A percentile compares a stretch with the other conserved stretches of the same genome.
These are phyloP conservation scores for Diplocarpon rosae DNA, from an alignment of 2,329 filamentous ascomycete genomes.

Conservation along the genomic window DNA sequence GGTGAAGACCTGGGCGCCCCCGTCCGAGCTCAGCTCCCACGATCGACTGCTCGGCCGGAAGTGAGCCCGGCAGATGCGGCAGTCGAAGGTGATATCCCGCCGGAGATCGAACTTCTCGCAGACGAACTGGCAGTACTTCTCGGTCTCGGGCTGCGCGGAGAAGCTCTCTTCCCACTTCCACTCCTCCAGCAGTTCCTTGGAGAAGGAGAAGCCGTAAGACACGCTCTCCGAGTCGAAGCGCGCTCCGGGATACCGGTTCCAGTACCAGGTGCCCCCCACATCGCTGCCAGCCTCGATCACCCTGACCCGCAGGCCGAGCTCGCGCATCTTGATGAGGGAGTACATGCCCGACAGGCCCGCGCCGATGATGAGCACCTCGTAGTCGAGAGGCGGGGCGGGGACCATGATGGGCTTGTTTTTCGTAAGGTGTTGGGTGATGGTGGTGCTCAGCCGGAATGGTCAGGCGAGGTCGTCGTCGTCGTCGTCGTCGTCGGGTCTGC, in stretches of 20 bases:
- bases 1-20: constrained; percentile 7
- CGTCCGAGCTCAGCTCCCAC: constrained; percentile 15
- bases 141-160: constrained; percentile 41
- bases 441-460: too few species aligned
- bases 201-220: constrained; percentile 31
- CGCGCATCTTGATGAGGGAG: constrained; percentile 32
- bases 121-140: constrained; percentile 47
- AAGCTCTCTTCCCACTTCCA: constrained; percentile 35
- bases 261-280: constrained; percentile 41
- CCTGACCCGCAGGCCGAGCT: constrained; percentile 36
- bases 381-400: constrained; percentile 26
- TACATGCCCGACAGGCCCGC: constrained; percentile 29
- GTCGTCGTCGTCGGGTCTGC: too few species aligned
- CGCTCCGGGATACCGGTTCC: constrained; percentile 29
- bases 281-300: constrained; percentile 43
- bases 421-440: too few species aligned
- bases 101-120: constrained; percentile 42
- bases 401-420: background rate
- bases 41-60: constrained; percentile 33
- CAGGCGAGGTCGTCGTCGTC: too few species aligned
- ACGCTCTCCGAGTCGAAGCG: constrained; percentile 15
- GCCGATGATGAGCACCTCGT: constrained; percentile 27
- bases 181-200: constrained; percentile 42
- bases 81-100: constrained; percentile 32
- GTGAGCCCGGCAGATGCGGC: constrained; percentile 29